Evolutionary conservation across 2,329 filamentous ascomycete species (phyloP).

Genomic region (Colletotrichum coccodes): DNA sequence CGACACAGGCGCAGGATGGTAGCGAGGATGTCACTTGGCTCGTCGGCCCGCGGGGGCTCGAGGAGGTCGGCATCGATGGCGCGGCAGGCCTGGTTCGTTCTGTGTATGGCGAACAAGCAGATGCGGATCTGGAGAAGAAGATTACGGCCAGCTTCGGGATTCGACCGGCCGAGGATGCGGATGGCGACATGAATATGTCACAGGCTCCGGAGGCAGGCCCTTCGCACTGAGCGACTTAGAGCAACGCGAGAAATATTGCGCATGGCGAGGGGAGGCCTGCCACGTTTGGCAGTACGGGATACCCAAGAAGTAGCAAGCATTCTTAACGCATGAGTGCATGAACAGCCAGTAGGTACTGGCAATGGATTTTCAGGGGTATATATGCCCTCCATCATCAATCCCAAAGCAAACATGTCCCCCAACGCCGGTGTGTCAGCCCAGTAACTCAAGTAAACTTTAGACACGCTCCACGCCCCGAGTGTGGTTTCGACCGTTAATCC

Average conservation of each 20-base stretch:
- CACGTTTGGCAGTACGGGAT: neutral
- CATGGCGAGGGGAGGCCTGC: neutral
- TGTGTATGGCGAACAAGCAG: conserved; percentile 63
- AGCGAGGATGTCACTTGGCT: conserved; percentile 85
- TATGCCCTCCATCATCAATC: conserved; percentile 15
- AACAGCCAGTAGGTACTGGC: conserved; percentile 12
- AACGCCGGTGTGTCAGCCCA: conserved; percentile 14
- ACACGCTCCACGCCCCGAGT: neutral
- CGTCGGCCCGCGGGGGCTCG: conserved; percentile 84
- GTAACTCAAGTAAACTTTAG: neutral
- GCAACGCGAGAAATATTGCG: conserved; percentile 35
- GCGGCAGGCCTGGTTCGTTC: conserved; percentile 76
- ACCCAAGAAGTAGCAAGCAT: conserved; percentile 16
- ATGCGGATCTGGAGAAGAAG: conserved; percentile 67
- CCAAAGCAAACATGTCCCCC: neutral
- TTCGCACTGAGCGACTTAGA: conserved; percentile 27
- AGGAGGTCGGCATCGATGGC: conserved; percentile 83
- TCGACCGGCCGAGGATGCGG: conserved; percentile 37
- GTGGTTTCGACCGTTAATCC: conserved; percentile 39
- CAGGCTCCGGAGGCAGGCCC: conserved; percentile 21
- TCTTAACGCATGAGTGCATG: conserved; percentile 6
- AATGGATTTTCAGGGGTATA: conserved; percentile 61
- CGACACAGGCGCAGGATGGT: conserved; percentile 62
- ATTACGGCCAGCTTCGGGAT: conserved; percentile 71
- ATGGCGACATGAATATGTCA: conserved; percentile 32